Evolutionary conservation across 805 yeast genomes (phyloP).

Genomic region (Schwanniomyces pseudopolymorphus): DNA sequence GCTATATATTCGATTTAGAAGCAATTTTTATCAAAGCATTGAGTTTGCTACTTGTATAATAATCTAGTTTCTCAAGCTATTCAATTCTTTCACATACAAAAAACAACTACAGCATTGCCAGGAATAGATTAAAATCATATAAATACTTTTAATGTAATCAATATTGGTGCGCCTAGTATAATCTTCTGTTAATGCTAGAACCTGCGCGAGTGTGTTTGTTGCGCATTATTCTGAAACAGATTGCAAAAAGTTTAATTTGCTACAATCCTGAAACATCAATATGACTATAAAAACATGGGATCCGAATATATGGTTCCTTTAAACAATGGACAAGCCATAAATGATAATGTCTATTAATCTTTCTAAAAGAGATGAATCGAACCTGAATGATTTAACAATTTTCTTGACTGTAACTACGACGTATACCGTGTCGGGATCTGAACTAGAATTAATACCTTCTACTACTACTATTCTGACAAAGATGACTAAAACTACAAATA

Average conservation of each 20-base stretch:
- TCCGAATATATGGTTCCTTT: no score
- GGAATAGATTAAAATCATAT: no score
- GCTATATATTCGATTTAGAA: no score
- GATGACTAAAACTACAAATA: background rate
- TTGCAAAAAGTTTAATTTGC: background rate
- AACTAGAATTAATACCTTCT: background rate
- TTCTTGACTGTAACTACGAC: conserved; percentile 13
- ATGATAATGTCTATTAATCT: background rate
- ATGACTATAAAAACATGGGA: background rate
- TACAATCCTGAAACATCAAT: conserved; percentile 1
- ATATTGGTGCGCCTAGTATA: no score
- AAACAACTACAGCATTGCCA: no score
- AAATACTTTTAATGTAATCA: no score
- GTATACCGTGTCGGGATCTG: conserved; percentile 5
- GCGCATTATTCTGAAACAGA: background rate
- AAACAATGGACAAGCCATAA: background rate
- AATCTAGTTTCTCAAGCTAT: no score
- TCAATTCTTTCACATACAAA: no score
- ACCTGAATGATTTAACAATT: conserved; percentile 8
- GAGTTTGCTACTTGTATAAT: no score
- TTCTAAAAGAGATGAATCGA: background rate
- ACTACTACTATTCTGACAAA: background rate
- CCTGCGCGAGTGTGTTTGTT: no score
- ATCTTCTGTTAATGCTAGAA: no score
- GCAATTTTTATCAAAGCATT: no score